Conservation (phyloP, 148 eudicot genomes). For the Pouteria glomerata region DNA sequence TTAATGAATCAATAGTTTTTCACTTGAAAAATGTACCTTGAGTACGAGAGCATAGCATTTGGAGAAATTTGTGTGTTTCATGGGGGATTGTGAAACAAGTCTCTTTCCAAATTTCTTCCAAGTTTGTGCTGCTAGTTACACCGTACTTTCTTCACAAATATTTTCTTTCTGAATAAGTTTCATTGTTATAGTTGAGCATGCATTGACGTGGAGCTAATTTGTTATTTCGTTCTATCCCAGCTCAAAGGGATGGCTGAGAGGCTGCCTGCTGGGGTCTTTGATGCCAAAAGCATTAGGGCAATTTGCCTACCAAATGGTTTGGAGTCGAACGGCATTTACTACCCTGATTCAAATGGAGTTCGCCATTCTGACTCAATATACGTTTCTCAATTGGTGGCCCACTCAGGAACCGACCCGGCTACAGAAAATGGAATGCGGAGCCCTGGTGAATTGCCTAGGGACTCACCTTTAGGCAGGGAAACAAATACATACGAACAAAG, state of each 20-base stretch:
- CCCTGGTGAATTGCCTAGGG: constrained; percentile 33
- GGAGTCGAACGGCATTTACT: constrained; percentile 57
- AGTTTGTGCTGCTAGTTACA: neutral
- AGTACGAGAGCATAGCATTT: no score
- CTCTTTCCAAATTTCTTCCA: neutral
- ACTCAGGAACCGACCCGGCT: constrained; percentile 25
- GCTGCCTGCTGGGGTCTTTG: constrained; percentile 78
- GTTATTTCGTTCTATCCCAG: constrained; percentile 28
- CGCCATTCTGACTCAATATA: constrained; percentile 25
- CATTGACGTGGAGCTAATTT: neutral
- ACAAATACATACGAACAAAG: constrained; percentile 25
- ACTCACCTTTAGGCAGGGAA: constrained; percentile 23
- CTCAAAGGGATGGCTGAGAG: constrained; percentile 93
- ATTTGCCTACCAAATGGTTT: constrained; percentile 48
- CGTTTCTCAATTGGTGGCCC: constrained; percentile 26
- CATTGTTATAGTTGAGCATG: neutral
- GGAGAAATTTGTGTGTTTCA: no score
- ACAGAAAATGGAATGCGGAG: constrained; percentile 32
- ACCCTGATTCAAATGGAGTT: constrained; percentile 45
- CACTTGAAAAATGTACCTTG: neutral
- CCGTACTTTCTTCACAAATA: neutral
- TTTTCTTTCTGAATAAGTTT: neutral
- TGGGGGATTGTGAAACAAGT: neutral
- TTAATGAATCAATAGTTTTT: neutral
- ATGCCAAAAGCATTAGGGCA: constrained; percentile 40